Evolutionary conservation across 768 basidiomycete species (phyloP), one percentile per base, ranked within the genome.

Genomic region (Tremella yokohamensis): DNA sequence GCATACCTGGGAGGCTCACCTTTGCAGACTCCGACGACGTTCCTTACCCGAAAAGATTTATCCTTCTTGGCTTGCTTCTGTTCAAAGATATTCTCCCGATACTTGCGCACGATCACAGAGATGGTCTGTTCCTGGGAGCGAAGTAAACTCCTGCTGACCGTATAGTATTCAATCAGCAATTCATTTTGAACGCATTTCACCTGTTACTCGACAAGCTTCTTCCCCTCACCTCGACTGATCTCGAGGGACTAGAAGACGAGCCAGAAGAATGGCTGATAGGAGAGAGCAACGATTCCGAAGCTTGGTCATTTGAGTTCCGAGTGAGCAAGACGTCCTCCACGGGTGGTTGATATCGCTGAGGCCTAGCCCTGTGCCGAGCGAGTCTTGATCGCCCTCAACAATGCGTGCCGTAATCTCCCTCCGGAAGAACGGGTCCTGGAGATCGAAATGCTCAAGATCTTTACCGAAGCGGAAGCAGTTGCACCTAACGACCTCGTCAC

Each of bases 251-350:
- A 89, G 81, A 86, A 77, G 81, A 82, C 15, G 90, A 93, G 72
- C 91, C 93, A 0, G 94, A 99, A 79, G 89, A 93, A 66, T 99
- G 91, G 90, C 83, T 94, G 11, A 89, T 90, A 58, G 76, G 84
- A 9, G 91, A 97, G 76, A 52, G 26, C 34, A 52, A 19, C 19
- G 90, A 90, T 58, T 86, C 85, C 62, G 91, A 93, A 39, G 84
- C 88, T 57, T 97, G 93, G 92, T 87, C 92, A 66, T 97, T 83
- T 68, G 90, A 94, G 67, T 84, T 96, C 58, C 82, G 94, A 62
- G 92, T 94, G 29, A 34, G 29, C 4, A 68, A 25, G 86, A 11
- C 29, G n/a, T 44, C 40, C 56, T 58, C 20, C 59, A 18, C 37
- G 39, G 11, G 29, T 1, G 22, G 25, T 8, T 3, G n/a, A 4